Base-by-base conservation (phyloP, 2,329 filamentous ascomycete species). In the Ophiostoma tasmaniense region DNA sequence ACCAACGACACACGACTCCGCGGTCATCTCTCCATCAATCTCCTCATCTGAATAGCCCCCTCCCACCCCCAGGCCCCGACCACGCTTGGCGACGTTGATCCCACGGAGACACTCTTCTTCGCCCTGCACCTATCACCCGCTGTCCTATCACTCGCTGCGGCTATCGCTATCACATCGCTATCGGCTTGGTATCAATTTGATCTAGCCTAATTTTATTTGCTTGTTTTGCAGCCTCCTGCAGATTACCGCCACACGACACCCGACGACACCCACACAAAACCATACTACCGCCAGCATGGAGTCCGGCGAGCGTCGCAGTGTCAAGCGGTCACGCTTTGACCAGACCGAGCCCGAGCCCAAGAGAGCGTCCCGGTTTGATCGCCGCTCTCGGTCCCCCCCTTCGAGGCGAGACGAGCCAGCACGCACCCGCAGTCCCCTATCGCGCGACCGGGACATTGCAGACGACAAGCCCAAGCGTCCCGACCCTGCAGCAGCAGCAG, bases 281-380 rank as follows among this genome's bases (percentile, higher is more conserved):
- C 11, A 8, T 55, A 33, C 33, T 33, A 17, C 20, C 61, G 30
- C 5, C 25, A 50, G 75, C 64, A 93, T 96, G 92, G 87, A 90
- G 73, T 92, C 61, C 61, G 61, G 61, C 61, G 61, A 64, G 61
- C 61, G 61, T 64, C 61, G 95, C 90, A 93, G 74, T 86, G 89
- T 77, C 71, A 96, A 96, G 83, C 90, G 93, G 72, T 97, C 93
- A 76, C 92, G 94, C 78, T 97, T 98, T 80, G 94, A 98, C 77
- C 92, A 96, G 79, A 95, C 89, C 64, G 92, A 94, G 77, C 88
- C 91, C 6, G 92, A 95, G 76, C 87, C 90, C 69, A 89, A 89
- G 75, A 85, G 88, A 74, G 76, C 85, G 61, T 96, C 93, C 66
- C 87, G 93, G 77, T 97, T 97, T 79, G 94, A 97, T 80, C 88